Evolutionary conservation across 805 yeast species (phyloP).

Genomic region (Nakazawaea laoshanensis): DNA sequence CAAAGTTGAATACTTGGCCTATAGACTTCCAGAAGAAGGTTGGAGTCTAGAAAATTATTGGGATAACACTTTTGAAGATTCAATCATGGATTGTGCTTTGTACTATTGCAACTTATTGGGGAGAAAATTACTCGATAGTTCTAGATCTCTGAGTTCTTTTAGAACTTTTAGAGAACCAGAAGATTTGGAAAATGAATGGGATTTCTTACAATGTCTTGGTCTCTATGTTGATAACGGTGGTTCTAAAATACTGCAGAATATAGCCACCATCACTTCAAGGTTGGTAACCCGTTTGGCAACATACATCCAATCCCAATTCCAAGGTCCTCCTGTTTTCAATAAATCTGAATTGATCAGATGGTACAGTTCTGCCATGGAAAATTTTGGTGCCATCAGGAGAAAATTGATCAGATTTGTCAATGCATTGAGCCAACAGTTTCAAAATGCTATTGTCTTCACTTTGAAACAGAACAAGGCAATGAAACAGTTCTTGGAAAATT

Average conservation of each 20-base stretch:
- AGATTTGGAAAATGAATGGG: slow-evolving; percentile 77
- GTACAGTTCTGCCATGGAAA: slow-evolving; percentile 61
- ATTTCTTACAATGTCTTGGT: slow-evolving; percentile 68
- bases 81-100: slow-evolving; percentile 64
- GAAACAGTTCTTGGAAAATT: slow-evolving; percentile 43
- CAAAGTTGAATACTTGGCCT: slow-evolving; percentile 56
- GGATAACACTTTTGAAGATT: slow-evolving; percentile 53
- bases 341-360: slow-evolving; percentile 46
- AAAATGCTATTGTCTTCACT: slow-evolving; percentile 60
- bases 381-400: slow-evolving; percentile 69
- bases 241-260: slow-evolving; percentile 70
- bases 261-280: slow-evolving; percentile 55
- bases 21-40: slow-evolving; percentile 48
- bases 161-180: slow-evolving; percentile 89
- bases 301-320: slow-evolving; percentile 65
- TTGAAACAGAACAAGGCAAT: slow-evolving; percentile 36
- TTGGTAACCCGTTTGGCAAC: slow-evolving; percentile 60
- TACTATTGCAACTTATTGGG: slow-evolving; percentile 65
- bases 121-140: slow-evolving; percentile 71
- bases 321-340: slow-evolving; percentile 43
- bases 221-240: slow-evolving; percentile 75
- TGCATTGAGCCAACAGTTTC: slow-evolving; percentile 58
- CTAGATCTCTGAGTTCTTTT: slow-evolving; percentile 52
- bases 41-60: slow-evolving; percentile 67
- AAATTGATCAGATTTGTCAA: slow-evolving; percentile 73